Percentiles rank a stretch among this genome's conserved stretches.
Conservation (phyloP, 495 filamentous ascomycete genomes). For the Annulohypoxylon bovei region DNA sequence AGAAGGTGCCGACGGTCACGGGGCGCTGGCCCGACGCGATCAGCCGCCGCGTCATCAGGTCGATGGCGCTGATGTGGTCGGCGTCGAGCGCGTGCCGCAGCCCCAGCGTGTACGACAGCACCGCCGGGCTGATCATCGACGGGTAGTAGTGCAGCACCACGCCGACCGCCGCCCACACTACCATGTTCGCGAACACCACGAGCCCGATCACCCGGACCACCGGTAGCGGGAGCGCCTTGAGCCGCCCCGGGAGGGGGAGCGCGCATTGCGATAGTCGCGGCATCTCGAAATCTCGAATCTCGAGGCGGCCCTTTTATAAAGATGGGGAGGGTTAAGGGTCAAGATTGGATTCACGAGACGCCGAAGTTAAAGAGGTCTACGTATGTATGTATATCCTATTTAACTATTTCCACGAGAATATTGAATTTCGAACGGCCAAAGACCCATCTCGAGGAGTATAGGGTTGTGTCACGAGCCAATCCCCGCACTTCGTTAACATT, state of each 20-base stretch:
- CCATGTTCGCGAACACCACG: slow-evolving; percentile 71
- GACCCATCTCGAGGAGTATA: background rate
- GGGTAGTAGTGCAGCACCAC: slow-evolving; percentile 69
- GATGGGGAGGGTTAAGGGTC: background rate
- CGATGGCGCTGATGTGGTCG: slow-evolving; percentile 96
- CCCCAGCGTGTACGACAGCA: slow-evolving; percentile 88
- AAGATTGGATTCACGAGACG: background rate
- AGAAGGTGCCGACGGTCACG: slow-evolving; percentile 95
- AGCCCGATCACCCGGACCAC: slow-evolving; percentile 73
- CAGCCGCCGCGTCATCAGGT: slow-evolving; percentile 93
- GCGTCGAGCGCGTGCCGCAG: slow-evolving; percentile 95
- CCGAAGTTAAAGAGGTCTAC: too few species aligned
- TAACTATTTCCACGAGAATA: too few species aligned
- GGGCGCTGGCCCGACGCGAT: slow-evolving; percentile 86
- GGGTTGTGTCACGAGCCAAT: background rate
- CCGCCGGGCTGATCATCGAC: slow-evolving; percentile 77
- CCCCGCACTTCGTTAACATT: background rate
- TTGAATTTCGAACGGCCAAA: too few species aligned
- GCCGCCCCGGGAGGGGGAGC: slow-evolving; percentile 40
- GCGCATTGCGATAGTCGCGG: slow-evolving; percentile 17
- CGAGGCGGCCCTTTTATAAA: background rate
- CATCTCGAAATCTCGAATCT: slow-evolving; percentile 22
- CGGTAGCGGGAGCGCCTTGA: slow-evolving; percentile 65
- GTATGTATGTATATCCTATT: too few species aligned
- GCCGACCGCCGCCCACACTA: slow-evolving; percentile 77